Percentiles rank a stretch among this genome's conserved stretches.
Conservation (phyloP, 306 rosid genomes). For the Sindora glabra region DNA sequence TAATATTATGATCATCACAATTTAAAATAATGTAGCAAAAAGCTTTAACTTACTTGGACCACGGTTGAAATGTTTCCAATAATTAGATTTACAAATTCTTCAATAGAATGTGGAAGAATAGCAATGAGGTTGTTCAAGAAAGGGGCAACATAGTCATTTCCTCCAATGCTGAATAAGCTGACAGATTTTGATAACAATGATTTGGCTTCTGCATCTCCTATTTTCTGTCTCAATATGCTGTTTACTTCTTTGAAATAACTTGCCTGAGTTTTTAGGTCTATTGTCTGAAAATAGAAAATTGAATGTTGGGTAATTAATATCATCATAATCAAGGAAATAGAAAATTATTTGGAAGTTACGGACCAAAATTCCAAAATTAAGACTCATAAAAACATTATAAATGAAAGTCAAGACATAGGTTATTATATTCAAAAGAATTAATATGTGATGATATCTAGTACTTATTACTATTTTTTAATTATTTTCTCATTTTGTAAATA, state of each 20-base stretch:
- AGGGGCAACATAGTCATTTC: not conserved
- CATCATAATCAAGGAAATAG: no score
- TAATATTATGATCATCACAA: no score
- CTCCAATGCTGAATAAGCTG: conserved; percentile 2
- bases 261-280: conserved; percentile 36
- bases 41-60: not conserved
- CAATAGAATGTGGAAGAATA: not conserved
- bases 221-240: conserved; percentile 11
- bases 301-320: no score
- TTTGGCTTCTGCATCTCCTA: conserved; percentile 24
- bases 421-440: no score
- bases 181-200: conserved; percentile 29
- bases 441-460: no score
- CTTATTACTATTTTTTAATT: no score
- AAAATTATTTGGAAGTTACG: no score
- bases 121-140: not conserved
- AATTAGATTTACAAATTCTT: conserved; percentile 16
- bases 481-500: no score
- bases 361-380: no score
- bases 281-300: conserved; percentile 32
- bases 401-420: no score
- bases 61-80: conserved; percentile 23
- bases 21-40: no score
- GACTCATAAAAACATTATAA: no score
- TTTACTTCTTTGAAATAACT: conserved; percentile 25